Conservation (phyloP, 129 eudicot genomes). For the Lonicera japonica region DNA sequence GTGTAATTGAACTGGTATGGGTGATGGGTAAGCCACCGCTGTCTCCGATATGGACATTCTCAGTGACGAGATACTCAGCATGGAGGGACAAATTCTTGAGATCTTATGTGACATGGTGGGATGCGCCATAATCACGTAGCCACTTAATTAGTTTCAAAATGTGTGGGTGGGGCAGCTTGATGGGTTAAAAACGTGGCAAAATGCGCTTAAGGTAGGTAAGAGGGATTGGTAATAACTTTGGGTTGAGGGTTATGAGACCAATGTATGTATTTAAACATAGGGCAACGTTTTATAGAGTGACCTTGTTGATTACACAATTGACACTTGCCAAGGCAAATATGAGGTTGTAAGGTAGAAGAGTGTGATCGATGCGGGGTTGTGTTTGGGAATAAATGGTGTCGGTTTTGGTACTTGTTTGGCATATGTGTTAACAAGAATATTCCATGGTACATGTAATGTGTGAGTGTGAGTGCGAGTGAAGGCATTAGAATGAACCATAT, state of each 20-base stretch:
- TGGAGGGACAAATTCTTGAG: neutral
- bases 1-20: neutral
- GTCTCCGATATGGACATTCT: neutral
- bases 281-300: neutral
- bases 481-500: neutral
- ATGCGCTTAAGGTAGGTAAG: no score
- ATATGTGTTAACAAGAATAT: neutral
- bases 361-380: neutral
- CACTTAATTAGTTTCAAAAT: neutral
- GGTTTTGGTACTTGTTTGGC: neutral
- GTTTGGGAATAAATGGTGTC: no score
- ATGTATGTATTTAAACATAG: no score
- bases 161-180: neutral
- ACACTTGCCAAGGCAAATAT: neutral
- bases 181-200: neutral
- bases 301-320: neutral
- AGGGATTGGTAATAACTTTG: no score
- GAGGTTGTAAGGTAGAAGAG: neutral
- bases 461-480: no score
- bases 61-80: neutral
- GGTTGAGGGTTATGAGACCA: no score
- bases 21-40: neutral
- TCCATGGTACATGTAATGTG: neutral
- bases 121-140: neutral
- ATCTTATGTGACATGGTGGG: slow-evolving; percentile 1